Evolutionary conservation across 768 basidiomycete species (phyloP).

Genomic region (Lepiota brunneoincarnata): DNA sequence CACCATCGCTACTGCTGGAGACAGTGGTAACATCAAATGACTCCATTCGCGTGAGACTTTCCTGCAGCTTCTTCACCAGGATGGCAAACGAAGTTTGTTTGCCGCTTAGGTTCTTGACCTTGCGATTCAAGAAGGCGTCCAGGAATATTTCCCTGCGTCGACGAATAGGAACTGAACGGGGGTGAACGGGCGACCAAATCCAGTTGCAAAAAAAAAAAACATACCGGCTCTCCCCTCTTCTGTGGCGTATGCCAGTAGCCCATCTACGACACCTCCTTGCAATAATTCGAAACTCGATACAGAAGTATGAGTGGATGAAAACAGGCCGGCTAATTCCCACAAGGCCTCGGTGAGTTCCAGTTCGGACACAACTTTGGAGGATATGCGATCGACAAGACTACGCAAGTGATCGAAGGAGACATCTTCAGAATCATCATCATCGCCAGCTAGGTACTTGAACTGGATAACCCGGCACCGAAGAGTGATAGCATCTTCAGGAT

Average conservation of each 20-base stretch:
- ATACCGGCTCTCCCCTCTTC: slow-evolving; percentile 59
- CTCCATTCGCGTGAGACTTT: slow-evolving; percentile 93
- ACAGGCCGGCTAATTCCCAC: slow-evolving; percentile 75
- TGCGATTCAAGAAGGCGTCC: slow-evolving; percentile 67
- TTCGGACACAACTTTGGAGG: slow-evolving; percentile 53
- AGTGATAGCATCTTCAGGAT: slow-evolving; percentile 90
- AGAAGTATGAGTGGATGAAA: slow-evolving; percentile 70
- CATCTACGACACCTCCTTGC: slow-evolving; percentile 91
- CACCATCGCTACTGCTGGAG: slow-evolving; percentile 78
- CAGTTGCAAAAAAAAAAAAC: slow-evolving; percentile 19
- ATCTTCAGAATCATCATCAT: slow-evolving; percentile 55
- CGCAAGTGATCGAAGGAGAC: slow-evolving; percentile 64
- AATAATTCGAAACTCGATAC: slow-evolving; percentile 95
- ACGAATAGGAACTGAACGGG: slow-evolving; percentile 50
- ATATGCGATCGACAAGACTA: slow-evolving; percentile 63
- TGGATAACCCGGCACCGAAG: slow-evolving; percentile 87
- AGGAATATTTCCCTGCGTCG: slow-evolving; percentile 78
- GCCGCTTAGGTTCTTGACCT: slow-evolving; percentile 38
- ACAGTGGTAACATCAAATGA: slow-evolving; percentile 93
- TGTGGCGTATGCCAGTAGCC: slow-evolving; percentile 78
- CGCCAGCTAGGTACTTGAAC: slow-evolving; percentile 69
- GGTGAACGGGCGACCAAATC: neutral
- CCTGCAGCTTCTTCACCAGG: slow-evolving; percentile 94
- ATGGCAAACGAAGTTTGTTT: slow-evolving; percentile 64
- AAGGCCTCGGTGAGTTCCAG: slow-evolving; percentile 60